Conservation (phyloP, 208 protist genomes). For the Trypanosoma avium region DNA sequence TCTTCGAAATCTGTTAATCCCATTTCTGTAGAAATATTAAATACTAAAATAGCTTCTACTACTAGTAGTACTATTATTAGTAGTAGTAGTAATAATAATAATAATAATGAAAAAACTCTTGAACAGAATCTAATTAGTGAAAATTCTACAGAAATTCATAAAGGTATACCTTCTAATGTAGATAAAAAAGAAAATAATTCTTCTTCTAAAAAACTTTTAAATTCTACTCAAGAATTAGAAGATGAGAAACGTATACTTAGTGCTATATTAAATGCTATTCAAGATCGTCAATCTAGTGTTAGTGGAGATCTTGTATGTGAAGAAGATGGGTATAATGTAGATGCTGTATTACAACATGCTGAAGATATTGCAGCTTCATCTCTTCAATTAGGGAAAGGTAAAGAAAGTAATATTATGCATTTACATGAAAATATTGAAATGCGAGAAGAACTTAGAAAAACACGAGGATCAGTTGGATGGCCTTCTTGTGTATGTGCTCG, state of each 20-base stretch:
- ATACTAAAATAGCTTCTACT: neutral
- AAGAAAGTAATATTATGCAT: slow-evolving; percentile 44
- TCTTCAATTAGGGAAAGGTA: slow-evolving; percentile 6
- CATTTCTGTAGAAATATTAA: too few species aligned
- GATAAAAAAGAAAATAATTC: neutral
- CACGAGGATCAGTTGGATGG: slow-evolving; percentile 34
- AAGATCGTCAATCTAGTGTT: slow-evolving; percentile 60
- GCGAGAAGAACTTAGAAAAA: slow-evolving; percentile 28
- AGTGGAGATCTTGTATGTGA: slow-evolving; percentile 56
- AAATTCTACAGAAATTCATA: too few species aligned
- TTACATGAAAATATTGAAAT: slow-evolving; percentile 64
- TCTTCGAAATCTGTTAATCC: too few species aligned
- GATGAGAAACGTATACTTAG: slow-evolving; percentile 55
- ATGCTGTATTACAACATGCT: slow-evolving; percentile 48
- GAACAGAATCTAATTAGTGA: too few species aligned
- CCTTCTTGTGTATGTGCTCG: slow-evolving; percentile 46
- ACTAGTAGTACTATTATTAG: neutral
- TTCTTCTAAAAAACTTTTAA: neutral
- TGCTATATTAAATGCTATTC: slow-evolving; percentile 58
- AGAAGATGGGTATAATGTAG: slow-evolving; percentile 34
- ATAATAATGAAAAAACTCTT: neutral
- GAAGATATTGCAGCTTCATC: slow-evolving; percentile 43
- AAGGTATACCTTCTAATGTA: too few species aligned
- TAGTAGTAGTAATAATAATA: neutral
- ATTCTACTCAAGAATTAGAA: slow-evolving; percentile 1